phyloP scores from a whole-genome alignment of 345 rosid species.

The Euphorbia peplus region DNA sequence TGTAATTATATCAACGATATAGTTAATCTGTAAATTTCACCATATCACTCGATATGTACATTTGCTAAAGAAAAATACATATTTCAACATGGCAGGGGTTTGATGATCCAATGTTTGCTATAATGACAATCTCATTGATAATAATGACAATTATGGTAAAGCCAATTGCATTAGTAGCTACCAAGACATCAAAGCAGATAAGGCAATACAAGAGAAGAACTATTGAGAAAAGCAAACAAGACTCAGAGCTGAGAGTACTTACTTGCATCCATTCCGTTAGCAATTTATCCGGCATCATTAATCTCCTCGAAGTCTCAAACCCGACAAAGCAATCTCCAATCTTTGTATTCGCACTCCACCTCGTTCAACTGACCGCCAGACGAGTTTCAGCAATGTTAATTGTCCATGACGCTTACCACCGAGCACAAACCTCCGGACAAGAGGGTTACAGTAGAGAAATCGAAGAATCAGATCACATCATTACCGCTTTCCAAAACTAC shows the following conservation, averaged over 20 bases:
- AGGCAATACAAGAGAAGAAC: constrained; percentile 36
- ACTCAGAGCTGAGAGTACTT: constrained; percentile 28
- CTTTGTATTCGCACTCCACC: constrained; percentile 40
- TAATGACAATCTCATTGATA: constrained; percentile 2
- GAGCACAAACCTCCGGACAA: neutral
- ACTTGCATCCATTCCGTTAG: constrained; percentile 6
- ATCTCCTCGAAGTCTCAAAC: constrained; percentile 12
- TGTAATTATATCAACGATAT: too few species aligned
- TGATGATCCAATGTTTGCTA: constrained; percentile 9
- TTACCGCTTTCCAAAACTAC: constrained; percentile 18
- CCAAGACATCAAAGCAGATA: constrained; percentile 27
- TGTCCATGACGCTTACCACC: constrained; percentile 35
- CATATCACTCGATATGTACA: too few species aligned
- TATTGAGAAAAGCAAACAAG: constrained; percentile 31
- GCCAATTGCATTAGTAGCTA: constrained; percentile 30
- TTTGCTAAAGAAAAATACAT: too few species aligned
- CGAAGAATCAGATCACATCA: constrained; percentile 23
- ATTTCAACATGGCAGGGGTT: constrained; percentile 17
- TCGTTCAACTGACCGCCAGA: constrained; percentile 47
- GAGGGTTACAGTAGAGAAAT: neutral
- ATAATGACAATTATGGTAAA: constrained; percentile 21
- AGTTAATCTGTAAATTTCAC: too few species aligned
- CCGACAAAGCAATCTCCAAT: constrained; percentile 14
- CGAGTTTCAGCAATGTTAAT: constrained; percentile 57
- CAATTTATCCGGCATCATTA: constrained; percentile 11